phyloP scores from a whole-genome alignment of 306 rosid genomes.

The Hippophae rhamnoides region DNA sequence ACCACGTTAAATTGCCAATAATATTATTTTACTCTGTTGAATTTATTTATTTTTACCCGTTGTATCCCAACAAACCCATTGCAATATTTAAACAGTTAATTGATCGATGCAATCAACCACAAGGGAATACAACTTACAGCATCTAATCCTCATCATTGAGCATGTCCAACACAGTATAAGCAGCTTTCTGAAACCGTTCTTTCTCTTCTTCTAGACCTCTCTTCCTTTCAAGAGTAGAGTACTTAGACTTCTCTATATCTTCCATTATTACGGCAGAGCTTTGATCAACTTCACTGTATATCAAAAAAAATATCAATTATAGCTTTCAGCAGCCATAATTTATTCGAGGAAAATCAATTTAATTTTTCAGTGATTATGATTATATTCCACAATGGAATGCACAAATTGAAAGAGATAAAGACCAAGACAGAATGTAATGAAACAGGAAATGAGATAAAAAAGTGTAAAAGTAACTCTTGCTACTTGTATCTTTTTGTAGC shows the following conservation, averaged over 20 bases:
- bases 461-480: too few species aligned
- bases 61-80: too few species aligned
- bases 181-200: conserved; percentile 68
- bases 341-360: background rate
- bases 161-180: conserved; percentile 59
- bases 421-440: too few species aligned
- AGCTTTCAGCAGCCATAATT: too few species aligned
- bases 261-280: conserved; percentile 44
- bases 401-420: too few species aligned
- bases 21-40: too few species aligned
- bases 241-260: conserved; percentile 61
- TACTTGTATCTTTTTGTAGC: background rate
- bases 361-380: background rate
- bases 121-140: conserved; percentile 19
- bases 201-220: conserved; percentile 56
- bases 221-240: conserved; percentile 52
- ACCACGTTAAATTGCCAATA: too few species aligned
- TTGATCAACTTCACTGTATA: conserved; percentile 54
- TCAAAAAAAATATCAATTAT: background rate
- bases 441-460: too few species aligned
- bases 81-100: too few species aligned
- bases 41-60: too few species aligned
- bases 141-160: conserved; percentile 38
- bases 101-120: conserved; percentile 1
- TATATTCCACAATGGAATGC: background rate